Conservation (phyloP, 2,329 filamentous ascomycete species). For the Cladosporium halotolerans region DNA sequence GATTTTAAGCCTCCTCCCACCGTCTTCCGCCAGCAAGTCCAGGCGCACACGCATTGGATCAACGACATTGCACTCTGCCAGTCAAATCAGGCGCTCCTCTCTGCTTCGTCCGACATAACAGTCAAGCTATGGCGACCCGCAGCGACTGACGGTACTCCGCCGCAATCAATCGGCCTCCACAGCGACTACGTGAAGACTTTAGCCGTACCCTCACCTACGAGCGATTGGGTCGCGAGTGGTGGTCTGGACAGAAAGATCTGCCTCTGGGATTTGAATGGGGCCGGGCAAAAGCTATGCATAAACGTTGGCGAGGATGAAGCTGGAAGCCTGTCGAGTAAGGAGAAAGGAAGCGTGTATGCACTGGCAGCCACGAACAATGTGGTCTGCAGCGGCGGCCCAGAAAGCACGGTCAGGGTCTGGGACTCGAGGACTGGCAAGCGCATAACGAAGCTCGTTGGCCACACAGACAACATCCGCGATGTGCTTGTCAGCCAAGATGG, state of each 20-base stretch:
- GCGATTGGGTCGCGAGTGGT: constrained; percentile 87
- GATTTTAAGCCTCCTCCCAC: constrained; percentile 40
- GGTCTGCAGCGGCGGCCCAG: constrained; percentile 85
- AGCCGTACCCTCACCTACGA: constrained; percentile 63
- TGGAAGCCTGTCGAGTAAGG: constrained; percentile 57
- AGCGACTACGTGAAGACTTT: constrained; percentile 95
- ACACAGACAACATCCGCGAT: constrained; percentile 88
- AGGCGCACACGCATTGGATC: constrained; percentile 92
- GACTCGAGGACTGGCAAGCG: constrained; percentile 82
- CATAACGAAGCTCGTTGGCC: constrained; percentile 93
- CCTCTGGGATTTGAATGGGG: constrained; percentile 87
- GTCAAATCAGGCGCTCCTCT: constrained; percentile 72
- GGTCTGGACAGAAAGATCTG: constrained; percentile 88
- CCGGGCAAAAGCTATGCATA: constrained; percentile 79
- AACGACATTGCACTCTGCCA: constrained; percentile 83
- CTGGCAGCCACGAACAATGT: constrained; percentile 73
- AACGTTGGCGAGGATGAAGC: constrained; percentile 77
- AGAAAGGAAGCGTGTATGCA: constrained; percentile 94
- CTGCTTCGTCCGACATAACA: constrained; percentile 86
- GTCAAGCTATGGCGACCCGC: constrained; percentile 87
- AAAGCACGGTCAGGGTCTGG: constrained; percentile 88
- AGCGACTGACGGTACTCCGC: constrained; percentile 56
- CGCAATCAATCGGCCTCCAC: constrained; percentile 81
- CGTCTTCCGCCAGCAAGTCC: constrained; percentile 56
- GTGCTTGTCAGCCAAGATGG: constrained; percentile 84